Evolutionary conservation across 495 filamentous ascomycete species (phyloP).

Genomic region (Aspergillus egyptiacus): DNA sequence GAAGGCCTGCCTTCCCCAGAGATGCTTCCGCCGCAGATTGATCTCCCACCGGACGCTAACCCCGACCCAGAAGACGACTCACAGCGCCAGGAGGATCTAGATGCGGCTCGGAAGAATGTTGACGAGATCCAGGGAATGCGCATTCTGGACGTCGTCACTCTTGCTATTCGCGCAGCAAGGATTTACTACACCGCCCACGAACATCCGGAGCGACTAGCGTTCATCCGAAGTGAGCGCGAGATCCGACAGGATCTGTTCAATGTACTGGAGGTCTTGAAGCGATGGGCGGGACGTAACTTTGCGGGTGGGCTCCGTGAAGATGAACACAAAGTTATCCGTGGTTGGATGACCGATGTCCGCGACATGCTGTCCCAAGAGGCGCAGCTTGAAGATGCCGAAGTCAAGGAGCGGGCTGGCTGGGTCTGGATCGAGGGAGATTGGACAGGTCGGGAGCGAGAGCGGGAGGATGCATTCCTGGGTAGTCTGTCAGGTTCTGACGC

Average conservation of each 20-base stretch:
- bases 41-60: constrained; percentile 31
- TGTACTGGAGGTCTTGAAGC: constrained; percentile 83
- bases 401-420: constrained; percentile 66
- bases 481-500: constrained; percentile 47
- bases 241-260: constrained; percentile 76
- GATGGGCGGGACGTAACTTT: constrained; percentile 84
- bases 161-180: constrained; percentile 90
- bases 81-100: constrained; percentile 14
- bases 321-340: constrained; percentile 63
- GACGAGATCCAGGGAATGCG: constrained; percentile 87
- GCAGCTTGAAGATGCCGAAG: constrained; percentile 66
- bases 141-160: constrained; percentile 82
- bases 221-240: constrained; percentile 75
- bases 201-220: constrained; percentile 71
- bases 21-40: constrained; percentile 27
- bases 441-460: constrained; percentile 66
- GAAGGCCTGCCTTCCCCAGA: constrained; percentile 27
- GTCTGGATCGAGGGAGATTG: constrained; percentile 74
- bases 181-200: constrained; percentile 90
- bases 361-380: constrained; percentile 69
- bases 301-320: constrained; percentile 69
- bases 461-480: constrained; percentile 77
- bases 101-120: constrained; percentile 52
- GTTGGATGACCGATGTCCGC: constrained; percentile 73
- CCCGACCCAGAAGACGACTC: constrained; percentile 34